Conservation (phyloP, 2,329 filamentous ascomycete species). For the Pyrenophora graminea region DNA sequence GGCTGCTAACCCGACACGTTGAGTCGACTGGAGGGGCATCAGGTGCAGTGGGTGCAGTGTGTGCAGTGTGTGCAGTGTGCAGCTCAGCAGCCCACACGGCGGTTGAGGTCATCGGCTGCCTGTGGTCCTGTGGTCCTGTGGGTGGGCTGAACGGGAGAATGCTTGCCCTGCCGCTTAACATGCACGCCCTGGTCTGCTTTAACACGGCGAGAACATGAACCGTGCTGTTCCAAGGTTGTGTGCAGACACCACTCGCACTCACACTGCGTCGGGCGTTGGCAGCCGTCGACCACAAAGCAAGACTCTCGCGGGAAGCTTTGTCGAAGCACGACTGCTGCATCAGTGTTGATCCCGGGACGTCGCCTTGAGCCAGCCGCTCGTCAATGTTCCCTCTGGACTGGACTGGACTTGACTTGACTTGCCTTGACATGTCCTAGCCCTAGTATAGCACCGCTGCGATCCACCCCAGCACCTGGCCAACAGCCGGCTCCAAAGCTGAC, state of each 20-base stretch:
- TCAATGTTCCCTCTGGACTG: slow-evolving; percentile 7
- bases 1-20: neutral
- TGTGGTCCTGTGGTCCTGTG: slow-evolving; percentile 1
- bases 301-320: slow-evolving; percentile 7
- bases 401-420: slow-evolving; percentile 5
- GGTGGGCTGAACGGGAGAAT: slow-evolving; percentile 13
- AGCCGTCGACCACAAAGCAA: too few species aligned
- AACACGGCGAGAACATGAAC: slow-evolving; percentile 29
- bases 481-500: slow-evolving; percentile 15
- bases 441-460: slow-evolving; percentile 2
- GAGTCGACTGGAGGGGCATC: too few species aligned
- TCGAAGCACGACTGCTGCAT: neutral
- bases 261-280: neutral
- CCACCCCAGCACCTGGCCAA: slow-evolving; percentile 2
- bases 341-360: slow-evolving; percentile 17
- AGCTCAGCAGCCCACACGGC: neutral
- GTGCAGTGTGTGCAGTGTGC: neutral
- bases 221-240: slow-evolving; percentile 20
- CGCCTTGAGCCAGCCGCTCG: slow-evolving; percentile 10
- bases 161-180: slow-evolving; percentile 24
- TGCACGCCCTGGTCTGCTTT: slow-evolving; percentile 22
- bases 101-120: slow-evolving; percentile 5
- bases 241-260: slow-evolving; percentile 8
- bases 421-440: slow-evolving; percentile 11
- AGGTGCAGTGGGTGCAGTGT: too few species aligned